phyloP scores from a whole-genome alignment of 2,329 filamentous ascomycete species.

The Reticulascus tulasneorum region DNA sequence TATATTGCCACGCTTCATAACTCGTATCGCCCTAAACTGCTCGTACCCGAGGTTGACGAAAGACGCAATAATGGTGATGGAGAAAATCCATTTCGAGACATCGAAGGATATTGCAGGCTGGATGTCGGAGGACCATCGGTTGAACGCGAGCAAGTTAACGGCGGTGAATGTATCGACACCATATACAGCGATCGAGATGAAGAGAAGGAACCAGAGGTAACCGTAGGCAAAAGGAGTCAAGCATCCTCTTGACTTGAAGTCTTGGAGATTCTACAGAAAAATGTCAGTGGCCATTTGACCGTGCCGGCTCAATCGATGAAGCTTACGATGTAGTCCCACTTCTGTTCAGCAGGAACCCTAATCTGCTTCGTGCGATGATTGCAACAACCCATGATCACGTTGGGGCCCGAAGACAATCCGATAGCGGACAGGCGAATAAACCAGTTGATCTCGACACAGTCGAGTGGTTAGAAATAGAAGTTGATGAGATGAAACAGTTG shows the following conservation, averaged over 20 bases:
- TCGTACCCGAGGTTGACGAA: constrained; percentile 79
- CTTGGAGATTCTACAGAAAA: constrained; percentile 44
- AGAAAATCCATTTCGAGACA: constrained; percentile 92
- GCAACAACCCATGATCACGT: constrained; percentile 62
- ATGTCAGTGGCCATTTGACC: background rate
- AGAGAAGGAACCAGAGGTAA: constrained; percentile 76
- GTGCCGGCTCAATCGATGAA: background rate
- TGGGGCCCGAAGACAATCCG: no score
- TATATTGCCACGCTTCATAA: constrained; percentile 80
- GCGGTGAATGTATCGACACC: constrained; percentile 89
- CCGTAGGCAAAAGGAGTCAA: constrained; percentile 75
- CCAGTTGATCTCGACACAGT: constrained; percentile 9
- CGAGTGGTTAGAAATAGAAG: constrained; percentile 1
- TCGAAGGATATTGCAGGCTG: constrained; percentile 71
- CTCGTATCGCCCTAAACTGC: constrained; percentile 72
- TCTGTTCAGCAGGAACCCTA: constrained; percentile 74
- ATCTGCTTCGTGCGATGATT: constrained; percentile 57
- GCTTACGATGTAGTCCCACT: constrained; percentile 90
- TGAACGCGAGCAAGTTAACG: constrained; percentile 83
- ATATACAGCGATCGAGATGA: constrained; percentile 81
- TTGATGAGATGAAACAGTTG: background rate
- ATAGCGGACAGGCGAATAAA: no score
- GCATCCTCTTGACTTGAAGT: constrained; percentile 82
- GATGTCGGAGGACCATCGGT: constrained; percentile 83
- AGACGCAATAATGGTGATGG: constrained; percentile 85